Evolutionary conservation across 371 early-diverging fungal species (phyloP).

Genomic region (Apophysomyces elegans): DNA sequence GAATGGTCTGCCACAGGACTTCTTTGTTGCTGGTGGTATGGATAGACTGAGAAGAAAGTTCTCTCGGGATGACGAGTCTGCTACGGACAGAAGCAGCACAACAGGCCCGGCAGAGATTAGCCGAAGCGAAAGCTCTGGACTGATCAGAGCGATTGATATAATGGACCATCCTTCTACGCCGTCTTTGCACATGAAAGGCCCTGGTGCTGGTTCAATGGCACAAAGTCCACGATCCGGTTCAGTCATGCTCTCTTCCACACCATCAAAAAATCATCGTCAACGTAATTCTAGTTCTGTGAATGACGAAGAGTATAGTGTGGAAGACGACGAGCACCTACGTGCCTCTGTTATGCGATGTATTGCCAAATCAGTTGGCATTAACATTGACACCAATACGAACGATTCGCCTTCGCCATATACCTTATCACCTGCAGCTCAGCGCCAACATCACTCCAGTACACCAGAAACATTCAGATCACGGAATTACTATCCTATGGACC

Average conservation of each 20-base stretch:
- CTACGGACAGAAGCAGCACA: constrained; percentile 26
- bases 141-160: constrained; percentile 45
- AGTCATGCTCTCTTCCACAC: constrained; percentile 13
- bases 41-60: constrained; percentile 71
- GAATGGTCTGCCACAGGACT: constrained; percentile 54
- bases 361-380: constrained; percentile 44
- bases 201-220: constrained; percentile 3
- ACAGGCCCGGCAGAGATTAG: constrained; percentile 26
- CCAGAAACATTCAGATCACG: constrained; percentile 17
- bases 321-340: constrained; percentile 66
- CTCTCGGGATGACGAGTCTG: constrained; percentile 39
- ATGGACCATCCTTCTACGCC: constrained; percentile 42
- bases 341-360: constrained; percentile 72
- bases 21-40: constrained; percentile 70
- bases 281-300: constrained; percentile 18
- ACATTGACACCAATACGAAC: constrained; percentile 10
- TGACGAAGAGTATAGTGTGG: constrained; percentile 56
- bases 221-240: constrained; percentile 1
- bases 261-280: constrained; percentile 32
- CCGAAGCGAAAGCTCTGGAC: constrained; percentile 35
- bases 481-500: constrained; percentile 44
- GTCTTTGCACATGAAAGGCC: constrained; percentile 24
- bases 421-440: constrained; percentile 14
- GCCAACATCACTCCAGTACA: background rate
- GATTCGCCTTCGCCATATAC: constrained; percentile 16